A percentile compares a stretch with the other conserved stretches of the same genome.
Conservation (phyloP, 2,329 filamentous ascomycete genomes). For the Xylaria sp. region DNA sequence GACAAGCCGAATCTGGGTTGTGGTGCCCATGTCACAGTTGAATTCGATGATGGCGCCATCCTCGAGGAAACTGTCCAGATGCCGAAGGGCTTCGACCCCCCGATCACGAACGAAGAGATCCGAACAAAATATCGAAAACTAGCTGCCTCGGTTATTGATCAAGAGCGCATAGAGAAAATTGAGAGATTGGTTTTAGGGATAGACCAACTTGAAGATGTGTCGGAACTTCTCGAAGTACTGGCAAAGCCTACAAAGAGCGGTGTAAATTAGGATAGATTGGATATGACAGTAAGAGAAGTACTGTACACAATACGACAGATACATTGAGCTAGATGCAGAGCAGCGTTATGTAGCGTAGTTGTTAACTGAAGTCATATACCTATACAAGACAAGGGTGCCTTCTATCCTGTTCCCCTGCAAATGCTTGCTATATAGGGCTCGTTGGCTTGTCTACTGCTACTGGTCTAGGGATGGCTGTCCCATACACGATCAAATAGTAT, state of each 20-base stretch:
- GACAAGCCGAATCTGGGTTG: constrained; percentile 29
- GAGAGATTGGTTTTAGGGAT: constrained; percentile 28
- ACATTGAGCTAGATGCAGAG: neutral
- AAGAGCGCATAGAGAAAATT: constrained; percentile 31
- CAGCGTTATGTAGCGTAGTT: neutral
- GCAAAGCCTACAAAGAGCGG: constrained; percentile 16
- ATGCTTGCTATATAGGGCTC: neutral
- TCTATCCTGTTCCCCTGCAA: neutral
- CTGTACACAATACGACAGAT: neutral
- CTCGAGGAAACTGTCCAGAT: constrained; percentile 36
- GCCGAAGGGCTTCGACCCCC: constrained; percentile 49
- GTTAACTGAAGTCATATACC: neutral
- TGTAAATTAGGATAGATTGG: constrained; percentile 13
- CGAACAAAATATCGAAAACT: constrained; percentile 48
- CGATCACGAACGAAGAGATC: constrained; percentile 52
- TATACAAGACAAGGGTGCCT: neutral
- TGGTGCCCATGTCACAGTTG: constrained; percentile 23
- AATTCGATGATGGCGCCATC: constrained; percentile 26
- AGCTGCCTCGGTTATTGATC: constrained; percentile 25
- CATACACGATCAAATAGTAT: neutral
- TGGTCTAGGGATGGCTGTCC: neutral
- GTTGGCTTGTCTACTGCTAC: neutral
- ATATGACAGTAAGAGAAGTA: neutral
- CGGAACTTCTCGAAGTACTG: constrained; percentile 24
- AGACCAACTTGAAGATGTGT: constrained; percentile 29